Evolutionary conservation across 345 rosid species (phyloP), one percentile per base, ranked within the genome.

Genomic region (Rhodamnia argentea): DNA sequence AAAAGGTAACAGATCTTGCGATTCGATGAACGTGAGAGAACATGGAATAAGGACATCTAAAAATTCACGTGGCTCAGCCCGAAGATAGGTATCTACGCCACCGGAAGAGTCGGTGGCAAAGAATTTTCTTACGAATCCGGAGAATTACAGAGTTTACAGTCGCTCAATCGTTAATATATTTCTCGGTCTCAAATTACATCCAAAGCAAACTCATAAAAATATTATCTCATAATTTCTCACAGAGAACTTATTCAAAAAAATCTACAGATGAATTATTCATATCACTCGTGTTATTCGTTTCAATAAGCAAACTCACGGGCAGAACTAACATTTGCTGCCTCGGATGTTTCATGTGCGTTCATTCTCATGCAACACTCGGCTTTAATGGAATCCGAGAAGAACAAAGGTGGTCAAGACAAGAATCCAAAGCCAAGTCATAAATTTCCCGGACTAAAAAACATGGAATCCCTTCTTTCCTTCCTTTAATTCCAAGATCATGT

Each of bases 41-140:
- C 22, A 62, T 29, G 24, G 78, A 64, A 9, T 64, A 32, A 16
- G 24, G 2, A 37, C 24, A 8, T 4, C 24, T 64, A 0, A 64
- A 64, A 64, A 64, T 64, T 32, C 0, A 64, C 10, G 6, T 32
- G 12, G 13, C 8, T 20, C 0, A 2, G 0, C 5, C 44, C 24
- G 1, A 64, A 18, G 13, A 1, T 64, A 64, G 24, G 13, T 16
- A 64, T 64, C 44, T 32, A 32, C 2, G 13, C 47, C 47, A 37
- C 1, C 4, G 0, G 5, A 70, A 62, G 2, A 18, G 0, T 1
- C 0, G 0, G 1, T 1, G 0, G 7, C 13, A 10, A 70, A 11
- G 26, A 70, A 18, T 18, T 70, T 6, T 24, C 6, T 70, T 1
- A 18, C 0, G 4, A 18, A 32, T 70, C 7, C 3, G 0, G 0